Percentiles rank a stretch among this genome's conserved stretches.
phyloP scores from a whole-genome alignment of 768 basidiomycete genomes.

The Tubosaeta sp. region DNA sequence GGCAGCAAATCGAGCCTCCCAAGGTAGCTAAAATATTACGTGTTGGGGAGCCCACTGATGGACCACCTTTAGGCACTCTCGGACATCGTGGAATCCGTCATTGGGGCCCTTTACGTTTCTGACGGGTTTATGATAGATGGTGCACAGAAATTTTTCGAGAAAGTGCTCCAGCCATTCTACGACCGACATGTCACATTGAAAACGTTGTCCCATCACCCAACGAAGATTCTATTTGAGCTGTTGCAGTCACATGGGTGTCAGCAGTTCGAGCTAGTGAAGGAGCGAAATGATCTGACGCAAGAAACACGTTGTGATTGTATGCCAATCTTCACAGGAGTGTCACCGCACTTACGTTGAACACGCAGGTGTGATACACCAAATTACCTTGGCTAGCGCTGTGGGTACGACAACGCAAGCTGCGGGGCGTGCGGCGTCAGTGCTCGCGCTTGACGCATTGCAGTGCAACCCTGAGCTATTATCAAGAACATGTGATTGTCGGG shows the following conservation, averaged over 20 bases:
- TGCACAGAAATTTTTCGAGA: slow-evolving; percentile 60
- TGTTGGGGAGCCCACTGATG: slow-evolving; percentile 4
- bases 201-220: slow-evolving; percentile 74
- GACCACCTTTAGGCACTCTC: slow-evolving; percentile 55
- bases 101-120: slow-evolving; percentile 76
- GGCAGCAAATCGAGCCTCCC: slow-evolving; percentile 72
- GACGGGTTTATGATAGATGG: slow-evolving; percentile 64
- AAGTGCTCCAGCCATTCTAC: slow-evolving; percentile 71
- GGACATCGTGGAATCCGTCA: slow-evolving; percentile 74
- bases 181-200: slow-evolving; percentile 69
- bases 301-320: slow-evolving; percentile 51
- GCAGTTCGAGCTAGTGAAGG: slow-evolving; percentile 56
- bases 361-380: slow-evolving; percentile 65
- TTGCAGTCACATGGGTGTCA: slow-evolving; percentile 71
- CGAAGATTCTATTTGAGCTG: slow-evolving; percentile 67
- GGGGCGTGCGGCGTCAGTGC: slow-evolving; percentile 54
- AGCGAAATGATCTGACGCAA: slow-evolving; percentile 33
- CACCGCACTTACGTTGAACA: slow-evolving; percentile 14
- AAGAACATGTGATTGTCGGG: slow-evolving; percentile 64
- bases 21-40: slow-evolving; percentile 46
- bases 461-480: slow-evolving; percentile 59
- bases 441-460: slow-evolving; percentile 67
- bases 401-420: slow-evolving; percentile 51
- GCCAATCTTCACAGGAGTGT: slow-evolving; percentile 14
- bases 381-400: slow-evolving; percentile 54